phyloP scores from a whole-genome alignment of 805 yeast genomes.

The Wickerhamiella azymoides region DNA sequence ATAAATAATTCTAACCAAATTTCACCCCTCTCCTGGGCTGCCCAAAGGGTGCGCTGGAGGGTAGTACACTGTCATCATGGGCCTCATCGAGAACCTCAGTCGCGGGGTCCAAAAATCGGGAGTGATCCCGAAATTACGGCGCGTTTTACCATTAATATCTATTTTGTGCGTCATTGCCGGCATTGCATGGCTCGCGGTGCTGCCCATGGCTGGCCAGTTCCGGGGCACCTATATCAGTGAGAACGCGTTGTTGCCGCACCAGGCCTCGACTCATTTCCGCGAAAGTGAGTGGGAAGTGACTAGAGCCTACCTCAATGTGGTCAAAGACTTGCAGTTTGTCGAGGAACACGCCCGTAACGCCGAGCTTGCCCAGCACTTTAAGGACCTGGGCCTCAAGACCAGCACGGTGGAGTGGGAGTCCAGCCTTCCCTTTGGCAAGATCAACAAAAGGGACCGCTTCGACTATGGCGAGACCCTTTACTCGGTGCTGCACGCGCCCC shows the following conservation, averaged over 20 bases:
- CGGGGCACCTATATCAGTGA: conserved; percentile 81
- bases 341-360: conserved; percentile 22
- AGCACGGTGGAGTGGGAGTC: conserved; percentile 29
- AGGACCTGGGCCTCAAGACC: conserved; percentile 59
- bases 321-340: conserved; percentile 26
- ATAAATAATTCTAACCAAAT: too few relatives aligned
- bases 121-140: conserved; percentile 17
- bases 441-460: conserved; percentile 12
- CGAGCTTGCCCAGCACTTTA: conserved; percentile 42
- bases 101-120: conserved; percentile 21
- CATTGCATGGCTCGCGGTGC: conserved; percentile 38
- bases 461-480: conserved; percentile 41
- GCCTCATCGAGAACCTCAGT: conserved; percentile 24
- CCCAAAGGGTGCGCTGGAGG: too few relatives aligned
- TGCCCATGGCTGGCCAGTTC: conserved; percentile 74
- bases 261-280: conserved; percentile 79
- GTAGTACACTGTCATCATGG: too few relatives aligned
- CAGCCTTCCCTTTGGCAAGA: conserved; percentile 16
- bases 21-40: background rate
- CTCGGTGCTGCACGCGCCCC: conserved; percentile 78
- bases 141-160: conserved; percentile 22
- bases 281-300: conserved; percentile 90
- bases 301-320: conserved; percentile 65
- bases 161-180: conserved; percentile 28
- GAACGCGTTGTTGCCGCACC: conserved; percentile 94